phyloP scores from a whole-genome alignment of 345 rosid genomes.

The Rhodamnia argentea region DNA sequence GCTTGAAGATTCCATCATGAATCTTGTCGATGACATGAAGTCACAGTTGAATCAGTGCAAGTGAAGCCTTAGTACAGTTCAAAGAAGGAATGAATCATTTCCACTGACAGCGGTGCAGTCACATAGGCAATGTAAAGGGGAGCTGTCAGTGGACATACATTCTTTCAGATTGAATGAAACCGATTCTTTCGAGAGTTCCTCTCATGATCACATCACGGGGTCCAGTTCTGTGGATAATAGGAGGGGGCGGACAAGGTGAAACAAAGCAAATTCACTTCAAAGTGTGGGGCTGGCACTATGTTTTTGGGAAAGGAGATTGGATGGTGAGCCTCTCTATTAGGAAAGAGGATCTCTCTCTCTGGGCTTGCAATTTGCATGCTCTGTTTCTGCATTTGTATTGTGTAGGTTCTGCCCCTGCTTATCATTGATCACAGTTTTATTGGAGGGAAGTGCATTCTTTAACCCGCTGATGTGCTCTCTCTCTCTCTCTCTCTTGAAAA shows the following conservation, averaged over 20 bases:
- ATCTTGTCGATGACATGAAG: constrained; percentile 64
- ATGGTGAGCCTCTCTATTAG: background rate
- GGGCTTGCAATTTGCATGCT: background rate
- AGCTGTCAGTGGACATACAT: constrained; percentile 6
- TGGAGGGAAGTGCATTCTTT: background rate
- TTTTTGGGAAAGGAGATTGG: background rate
- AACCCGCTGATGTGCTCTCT: background rate
- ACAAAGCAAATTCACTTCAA: background rate
- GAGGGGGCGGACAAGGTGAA: background rate
- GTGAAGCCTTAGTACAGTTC: constrained; percentile 20
- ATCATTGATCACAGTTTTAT: background rate
- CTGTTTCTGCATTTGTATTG: background rate
- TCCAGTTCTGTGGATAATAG: constrained; percentile 16
- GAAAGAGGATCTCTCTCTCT: background rate
- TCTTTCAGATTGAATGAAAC: constrained; percentile 22
- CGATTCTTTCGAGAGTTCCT: constrained; percentile 16
- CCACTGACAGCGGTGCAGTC: constrained; percentile 3
- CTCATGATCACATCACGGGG: background rate
- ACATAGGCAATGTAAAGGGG: constrained; percentile 9
- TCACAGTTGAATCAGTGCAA: constrained; percentile 72
- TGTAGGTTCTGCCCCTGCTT: background rate
- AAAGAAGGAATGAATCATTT: constrained; percentile 2
- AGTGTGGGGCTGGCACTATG: background rate
- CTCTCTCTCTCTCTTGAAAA: background rate
- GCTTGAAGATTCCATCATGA: constrained; percentile 53